A percentile compares a stretch with the other conserved stretches of the same genome.
Conservation (phyloP, 2,329 filamentous ascomycete species). For the Thielaviopsis musarum region DNA sequence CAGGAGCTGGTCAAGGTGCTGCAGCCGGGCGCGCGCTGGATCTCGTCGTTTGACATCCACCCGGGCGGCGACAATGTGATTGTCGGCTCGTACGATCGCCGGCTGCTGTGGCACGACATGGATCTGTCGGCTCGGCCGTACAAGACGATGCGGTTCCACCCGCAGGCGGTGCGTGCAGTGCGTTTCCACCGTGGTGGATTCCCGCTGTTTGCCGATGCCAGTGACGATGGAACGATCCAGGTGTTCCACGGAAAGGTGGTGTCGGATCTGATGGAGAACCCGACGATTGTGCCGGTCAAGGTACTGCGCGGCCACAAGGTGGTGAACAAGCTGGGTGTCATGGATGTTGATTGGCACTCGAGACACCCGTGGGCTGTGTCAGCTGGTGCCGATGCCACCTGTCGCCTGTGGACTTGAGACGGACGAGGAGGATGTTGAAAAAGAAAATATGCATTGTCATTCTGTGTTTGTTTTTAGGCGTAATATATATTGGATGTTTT, state of each 20-base stretch:
- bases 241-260: conserved; percentile 96
- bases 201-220: conserved; percentile 85
- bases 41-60: conserved; percentile 86
- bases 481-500: conserved; percentile 10
- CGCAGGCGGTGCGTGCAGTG: conserved; percentile 77
- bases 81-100: conserved; percentile 84
- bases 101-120: conserved; percentile 90
- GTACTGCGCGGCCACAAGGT: conserved; percentile 82
- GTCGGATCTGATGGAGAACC: conserved; percentile 87
- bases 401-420: conserved; percentile 64
- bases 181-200: conserved; percentile 63
- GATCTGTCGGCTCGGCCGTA: conserved; percentile 82
- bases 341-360: conserved; percentile 94
- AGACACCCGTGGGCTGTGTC: conserved; percentile 86
- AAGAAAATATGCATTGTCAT: conserved; percentile 10
- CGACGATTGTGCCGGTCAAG: conserved; percentile 90
- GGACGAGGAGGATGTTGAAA: not conserved
- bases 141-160: conserved; percentile 91
- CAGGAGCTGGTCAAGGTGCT: conserved; percentile 87
- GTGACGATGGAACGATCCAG: conserved; percentile 85
- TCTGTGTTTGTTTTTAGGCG: conserved; percentile 8
- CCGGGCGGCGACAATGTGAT: conserved; percentile 86
- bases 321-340: conserved; percentile 67
- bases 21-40: conserved; percentile 84
- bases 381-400: conserved; percentile 85